Conservation (phyloP, 345 rosid genomes). For the Pistacia integerrima region DNA sequence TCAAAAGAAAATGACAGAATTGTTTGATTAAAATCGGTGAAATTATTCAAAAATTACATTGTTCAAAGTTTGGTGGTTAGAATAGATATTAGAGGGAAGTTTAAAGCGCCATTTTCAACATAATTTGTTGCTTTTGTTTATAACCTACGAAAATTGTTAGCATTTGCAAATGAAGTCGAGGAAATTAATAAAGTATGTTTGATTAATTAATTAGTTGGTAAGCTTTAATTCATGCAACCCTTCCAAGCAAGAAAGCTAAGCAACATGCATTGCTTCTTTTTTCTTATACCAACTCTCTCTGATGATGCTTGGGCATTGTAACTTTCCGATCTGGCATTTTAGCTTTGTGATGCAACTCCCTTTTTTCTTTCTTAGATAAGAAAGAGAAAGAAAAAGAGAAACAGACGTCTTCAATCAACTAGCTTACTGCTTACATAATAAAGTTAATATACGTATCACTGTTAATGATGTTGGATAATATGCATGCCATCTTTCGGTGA, state of each 20-base stretch:
- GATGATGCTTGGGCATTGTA: slow-evolving; percentile 28
- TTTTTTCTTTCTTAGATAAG: slow-evolving; percentile 24
- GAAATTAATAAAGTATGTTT: too few species aligned
- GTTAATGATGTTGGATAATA: not conserved
- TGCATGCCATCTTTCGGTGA: slow-evolving; percentile 22
- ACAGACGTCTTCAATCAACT: not conserved
- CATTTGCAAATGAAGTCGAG: too few species aligned
- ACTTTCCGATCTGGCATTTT: slow-evolving; percentile 52
- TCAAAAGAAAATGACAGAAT: too few species aligned
- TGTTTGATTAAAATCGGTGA: too few species aligned
- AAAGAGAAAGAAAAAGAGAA: not conserved
- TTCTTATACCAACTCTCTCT: slow-evolving; percentile 9
- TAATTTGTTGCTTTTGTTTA: too few species aligned
- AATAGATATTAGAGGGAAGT: too few species aligned
- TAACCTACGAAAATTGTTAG: too few species aligned
- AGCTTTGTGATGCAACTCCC: slow-evolving; percentile 45
- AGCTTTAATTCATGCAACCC: slow-evolving; percentile 6
- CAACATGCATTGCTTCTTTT: not conserved
- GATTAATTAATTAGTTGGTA: not conserved
- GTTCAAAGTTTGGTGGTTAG: too few species aligned
- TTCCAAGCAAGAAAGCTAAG: not conserved
- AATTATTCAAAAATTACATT: too few species aligned
- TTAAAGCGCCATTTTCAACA: too few species aligned
- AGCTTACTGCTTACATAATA: not conserved
- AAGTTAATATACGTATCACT: not conserved